These are phyloP conservation scores for Atkinsonella hypoxylon DNA, from an alignment of 2,329 filamentous ascomycete genomes.

Conservation along the genomic window DNA sequence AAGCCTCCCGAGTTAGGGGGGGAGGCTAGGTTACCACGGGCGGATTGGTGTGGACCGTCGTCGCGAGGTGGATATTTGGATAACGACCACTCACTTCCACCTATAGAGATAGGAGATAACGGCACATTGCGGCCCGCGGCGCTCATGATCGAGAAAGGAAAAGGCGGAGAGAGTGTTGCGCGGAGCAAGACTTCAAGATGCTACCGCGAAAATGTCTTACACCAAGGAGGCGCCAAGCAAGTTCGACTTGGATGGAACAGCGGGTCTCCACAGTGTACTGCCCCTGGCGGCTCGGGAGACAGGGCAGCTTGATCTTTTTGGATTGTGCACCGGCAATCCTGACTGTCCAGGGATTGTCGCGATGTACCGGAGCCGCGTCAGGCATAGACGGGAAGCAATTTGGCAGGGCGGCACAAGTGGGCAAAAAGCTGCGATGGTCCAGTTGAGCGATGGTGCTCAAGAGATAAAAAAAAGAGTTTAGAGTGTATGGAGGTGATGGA, in stretches of 20 bases:
- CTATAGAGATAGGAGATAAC: conserved; percentile 71
- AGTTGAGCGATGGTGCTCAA: neutral
- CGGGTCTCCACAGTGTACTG: conserved; percentile 3
- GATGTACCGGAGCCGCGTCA: neutral
- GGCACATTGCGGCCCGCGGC: conserved; percentile 55
- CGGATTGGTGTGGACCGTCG: conserved; percentile 38
- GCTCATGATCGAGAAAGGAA: conserved; percentile 42
- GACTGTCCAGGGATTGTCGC: neutral
- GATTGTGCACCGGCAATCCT: neutral
- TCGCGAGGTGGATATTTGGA: conserved; percentile 51
- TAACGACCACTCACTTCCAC: conserved; percentile 73
- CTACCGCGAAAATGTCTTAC: conserved; percentile 10
- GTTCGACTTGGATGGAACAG: conserved; percentile 2
- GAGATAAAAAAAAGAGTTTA: too few relatives aligned
- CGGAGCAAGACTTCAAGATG: conserved; percentile 9
- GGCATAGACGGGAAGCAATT: neutral
- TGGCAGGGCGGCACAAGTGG: neutral
- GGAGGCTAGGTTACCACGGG: conserved; percentile 50
- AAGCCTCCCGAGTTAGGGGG: conserved; percentile 57
- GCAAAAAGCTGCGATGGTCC: neutral
- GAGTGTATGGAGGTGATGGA: too few relatives aligned
- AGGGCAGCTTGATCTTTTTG: conserved; percentile 1
- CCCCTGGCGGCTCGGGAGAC: conserved; percentile 5
- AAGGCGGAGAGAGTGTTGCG: conserved; percentile 11
- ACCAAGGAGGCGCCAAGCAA: conserved; percentile 9